Evolutionary conservation across 1,284 basidiomycete species (phyloP), one percentile per base, ranked within the genome.

Genomic region (Leccinum angustisporum): DNA sequence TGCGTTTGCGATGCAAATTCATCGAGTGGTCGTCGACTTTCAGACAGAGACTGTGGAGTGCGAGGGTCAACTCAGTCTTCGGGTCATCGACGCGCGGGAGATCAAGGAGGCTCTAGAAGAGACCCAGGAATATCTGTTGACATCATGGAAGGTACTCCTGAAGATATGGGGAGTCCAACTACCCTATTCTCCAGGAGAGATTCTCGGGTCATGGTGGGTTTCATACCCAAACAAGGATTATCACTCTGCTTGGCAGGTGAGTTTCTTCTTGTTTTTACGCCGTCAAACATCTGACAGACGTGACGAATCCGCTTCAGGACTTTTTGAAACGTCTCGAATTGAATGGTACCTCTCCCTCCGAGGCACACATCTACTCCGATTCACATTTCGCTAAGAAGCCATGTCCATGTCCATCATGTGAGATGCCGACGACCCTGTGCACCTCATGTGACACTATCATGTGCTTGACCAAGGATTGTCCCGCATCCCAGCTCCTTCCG

Each of bases 21-120:
- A 57, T 21, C 61, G 63, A 30, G 63, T 71, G 11, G 48, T 62
- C 16, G 51, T 69, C 57, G 59, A 72, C 58, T 72, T 70, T 60
- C 56, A 63, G n/a, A 53, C 65, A 25, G 69, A 57, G 56, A 72
- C 67, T 0, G 67, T 36, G 0, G 59, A 60, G 34, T 61, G 59
- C 33, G 61, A 70, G 25, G 65, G 61, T 3, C 66, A 63, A 2
- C 57, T 62, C 21, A 56, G 52, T 56, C 70, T 71, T 13, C n/a
- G 21, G 21, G 21, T 60, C 50, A 68, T 69, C 52, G 60, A 62
- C 8, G 60, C 67, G 5, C 60, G 71, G 61, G 58, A 60, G 38
- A 71, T 72, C 60, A 67, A 68, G n/a, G 10, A 10, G 13, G 70
- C 38, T 4, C 50, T 33, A 38, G 57, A 68, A 27, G 69, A 65